These are phyloP conservation scores for Candida silvatica DNA, from an alignment of 805 yeast species.

Conservation along the genomic window DNA sequence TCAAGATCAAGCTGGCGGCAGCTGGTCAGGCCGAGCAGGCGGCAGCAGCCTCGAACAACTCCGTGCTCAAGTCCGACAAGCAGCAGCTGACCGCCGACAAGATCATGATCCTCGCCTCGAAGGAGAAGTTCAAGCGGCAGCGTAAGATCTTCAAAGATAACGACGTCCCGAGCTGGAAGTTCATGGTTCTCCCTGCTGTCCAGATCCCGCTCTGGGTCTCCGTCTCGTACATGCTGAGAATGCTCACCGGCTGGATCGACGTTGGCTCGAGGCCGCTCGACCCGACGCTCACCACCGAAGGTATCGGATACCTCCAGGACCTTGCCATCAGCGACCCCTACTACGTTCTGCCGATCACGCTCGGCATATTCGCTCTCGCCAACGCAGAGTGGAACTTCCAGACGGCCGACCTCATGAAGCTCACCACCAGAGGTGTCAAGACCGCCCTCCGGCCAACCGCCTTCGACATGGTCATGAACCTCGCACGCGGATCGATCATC, in stretches of 20 bases:
- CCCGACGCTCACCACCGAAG: constrained; percentile 40
- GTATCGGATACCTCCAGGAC: constrained; percentile 53
- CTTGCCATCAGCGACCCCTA: constrained; percentile 53
- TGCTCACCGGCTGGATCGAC: constrained; percentile 59
- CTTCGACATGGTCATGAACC: constrained; percentile 55
- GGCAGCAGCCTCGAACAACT: constrained; percentile 7
- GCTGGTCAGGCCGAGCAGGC: constrained; percentile 30
- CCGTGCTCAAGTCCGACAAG: constrained; percentile 18
- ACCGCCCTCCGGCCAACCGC: constrained; percentile 44
- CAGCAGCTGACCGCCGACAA: constrained; percentile 64
- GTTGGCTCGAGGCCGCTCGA: constrained; percentile 38
- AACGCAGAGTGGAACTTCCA: constrained; percentile 79
- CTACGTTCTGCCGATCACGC: constrained; percentile 55
- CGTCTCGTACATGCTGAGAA: constrained; percentile 66
- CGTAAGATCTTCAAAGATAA: constrained; percentile 57
- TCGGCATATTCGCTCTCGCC: constrained; percentile 64
- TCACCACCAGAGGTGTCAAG: constrained; percentile 31
- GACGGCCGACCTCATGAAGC: constrained; percentile 45
- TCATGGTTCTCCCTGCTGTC: constrained; percentile 61
- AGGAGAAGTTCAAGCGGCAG: constrained; percentile 73
- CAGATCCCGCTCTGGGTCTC: constrained; percentile 87
- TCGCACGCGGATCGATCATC: constrained; percentile 68
- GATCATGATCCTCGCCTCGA: constrained; percentile 61
- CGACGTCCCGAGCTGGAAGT: constrained; percentile 75
- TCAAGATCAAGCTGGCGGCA: constrained; percentile 47